These are phyloP conservation scores for Bathelium albidoporum DNA, from an alignment of 495 filamentous ascomycete species.

Conservation along the genomic window DNA sequence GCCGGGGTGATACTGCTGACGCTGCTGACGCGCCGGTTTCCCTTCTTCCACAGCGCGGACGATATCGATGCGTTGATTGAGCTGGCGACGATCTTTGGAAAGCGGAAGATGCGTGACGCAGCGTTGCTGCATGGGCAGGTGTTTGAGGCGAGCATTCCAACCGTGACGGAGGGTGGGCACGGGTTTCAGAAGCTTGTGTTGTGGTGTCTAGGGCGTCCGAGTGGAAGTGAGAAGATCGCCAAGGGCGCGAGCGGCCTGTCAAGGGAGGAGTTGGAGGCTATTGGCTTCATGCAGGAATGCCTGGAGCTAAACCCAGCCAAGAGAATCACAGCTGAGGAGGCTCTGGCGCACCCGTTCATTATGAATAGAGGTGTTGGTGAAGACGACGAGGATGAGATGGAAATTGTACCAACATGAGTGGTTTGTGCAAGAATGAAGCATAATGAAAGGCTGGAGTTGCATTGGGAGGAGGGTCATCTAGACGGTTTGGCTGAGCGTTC, in stretches of 20 bases:
- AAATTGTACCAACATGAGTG: neutral
- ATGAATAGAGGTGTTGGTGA: slow-evolving; percentile 1
- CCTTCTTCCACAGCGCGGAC: slow-evolving; percentile 95
- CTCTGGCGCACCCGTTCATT: slow-evolving; percentile 68
- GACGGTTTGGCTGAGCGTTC: neutral
- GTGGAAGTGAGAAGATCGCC: slow-evolving; percentile 34
- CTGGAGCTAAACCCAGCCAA: slow-evolving; percentile 61
- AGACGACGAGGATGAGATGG: neutral
- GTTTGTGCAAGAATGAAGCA: neutral
- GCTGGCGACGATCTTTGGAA: slow-evolving; percentile 91
- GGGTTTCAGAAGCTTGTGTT: slow-evolving; percentile 84
- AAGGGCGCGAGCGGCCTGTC: slow-evolving; percentile 39
- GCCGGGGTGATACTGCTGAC: slow-evolving; percentile 89
- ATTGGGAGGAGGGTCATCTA: neutral
- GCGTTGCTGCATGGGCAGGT: slow-evolving; percentile 75
- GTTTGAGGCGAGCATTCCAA: slow-evolving; percentile 85
- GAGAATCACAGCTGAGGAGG: slow-evolving; percentile 63
- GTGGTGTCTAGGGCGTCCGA: slow-evolving; percentile 61
- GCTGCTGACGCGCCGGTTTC: slow-evolving; percentile 79
- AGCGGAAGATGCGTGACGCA: slow-evolving; percentile 65
- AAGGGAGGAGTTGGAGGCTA: slow-evolving; percentile 52
- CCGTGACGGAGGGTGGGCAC: slow-evolving; percentile 74
- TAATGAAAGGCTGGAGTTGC: neutral
- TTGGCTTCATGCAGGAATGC: slow-evolving; percentile 56
- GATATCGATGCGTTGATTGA: slow-evolving; percentile 96